phyloP scores from a whole-genome alignment of 495 filamentous ascomycete genomes.

The Hypoxylon perforatum region DNA sequence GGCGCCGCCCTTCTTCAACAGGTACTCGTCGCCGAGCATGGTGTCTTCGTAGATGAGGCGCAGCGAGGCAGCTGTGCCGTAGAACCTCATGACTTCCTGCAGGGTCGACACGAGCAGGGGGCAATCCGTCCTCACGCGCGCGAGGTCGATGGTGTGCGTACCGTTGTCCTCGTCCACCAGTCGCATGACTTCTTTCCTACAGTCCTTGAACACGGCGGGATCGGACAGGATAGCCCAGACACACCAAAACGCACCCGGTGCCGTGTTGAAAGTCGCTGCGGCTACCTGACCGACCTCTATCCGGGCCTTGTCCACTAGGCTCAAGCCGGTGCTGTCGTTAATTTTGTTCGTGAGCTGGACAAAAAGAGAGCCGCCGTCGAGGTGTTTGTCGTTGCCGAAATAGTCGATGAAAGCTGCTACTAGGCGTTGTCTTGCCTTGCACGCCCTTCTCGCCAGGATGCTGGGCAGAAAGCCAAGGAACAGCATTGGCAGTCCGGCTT shows the following conservation, averaged over 20 bases:
- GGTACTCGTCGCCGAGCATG: constrained; percentile 35
- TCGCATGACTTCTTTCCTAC: constrained; percentile 27
- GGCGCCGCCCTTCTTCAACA: constrained; percentile 38
- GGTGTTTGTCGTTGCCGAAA: neutral
- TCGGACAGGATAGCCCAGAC: constrained; percentile 6
- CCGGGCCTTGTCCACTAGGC: neutral
- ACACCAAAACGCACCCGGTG: neutral
- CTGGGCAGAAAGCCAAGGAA: neutral
- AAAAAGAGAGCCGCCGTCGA: neutral
- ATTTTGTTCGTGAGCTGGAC: neutral
- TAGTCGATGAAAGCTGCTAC: neutral
- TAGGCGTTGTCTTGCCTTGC: neutral
- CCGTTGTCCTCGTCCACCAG: constrained; percentile 15
- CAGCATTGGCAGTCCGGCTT: neutral
- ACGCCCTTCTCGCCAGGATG: neutral
- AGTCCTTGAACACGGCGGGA: constrained; percentile 14
- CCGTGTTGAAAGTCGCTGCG: neutral
- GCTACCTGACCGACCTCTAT: neutral
- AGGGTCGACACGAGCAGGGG: neutral
- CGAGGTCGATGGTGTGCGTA: neutral
- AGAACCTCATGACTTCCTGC: neutral
- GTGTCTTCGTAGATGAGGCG: constrained; percentile 34
- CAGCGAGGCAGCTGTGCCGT: neutral
- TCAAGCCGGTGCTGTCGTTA: neutral
- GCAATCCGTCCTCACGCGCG: neutral